Percentiles rank a stretch among this genome's conserved stretches.
phyloP scores from a whole-genome alignment of 306 rosid genomes.

The Acacia acuminata region DNA sequence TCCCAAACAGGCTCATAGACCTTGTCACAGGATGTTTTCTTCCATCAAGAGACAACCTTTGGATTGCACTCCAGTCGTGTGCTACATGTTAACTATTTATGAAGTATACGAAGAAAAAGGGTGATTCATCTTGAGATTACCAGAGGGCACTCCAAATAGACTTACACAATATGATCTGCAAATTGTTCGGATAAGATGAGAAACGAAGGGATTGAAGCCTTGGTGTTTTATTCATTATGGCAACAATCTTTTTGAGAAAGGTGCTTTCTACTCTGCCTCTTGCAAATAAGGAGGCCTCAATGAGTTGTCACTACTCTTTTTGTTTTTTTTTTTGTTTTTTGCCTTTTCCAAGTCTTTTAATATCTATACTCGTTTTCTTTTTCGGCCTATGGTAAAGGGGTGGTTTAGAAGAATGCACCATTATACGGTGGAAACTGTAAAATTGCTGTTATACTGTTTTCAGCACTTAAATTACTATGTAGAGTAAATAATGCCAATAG shows the following conservation, averaged over 20 bases:
- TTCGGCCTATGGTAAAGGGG: constrained; percentile 4
- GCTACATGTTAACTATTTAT: too few relatives aligned
- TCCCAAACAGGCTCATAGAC: too few relatives aligned
- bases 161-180: constrained; percentile 19
- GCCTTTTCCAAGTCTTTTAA: constrained; percentile 7
- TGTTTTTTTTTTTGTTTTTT: not conserved
- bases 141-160: constrained; percentile 9
- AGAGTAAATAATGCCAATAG: constrained; percentile 39
- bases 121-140: constrained; percentile 19
- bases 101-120: too few relatives aligned
- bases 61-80: too few relatives aligned
- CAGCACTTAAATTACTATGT: constrained; percentile 26
- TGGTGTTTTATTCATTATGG: constrained; percentile 12
- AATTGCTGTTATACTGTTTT: constrained; percentile 1
- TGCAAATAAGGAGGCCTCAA: constrained; percentile 17
- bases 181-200: constrained; percentile 10
- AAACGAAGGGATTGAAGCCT: constrained; percentile 28
- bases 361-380: constrained; percentile 10
- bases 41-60: too few relatives aligned
- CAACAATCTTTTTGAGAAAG: constrained; percentile 19
- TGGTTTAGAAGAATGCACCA: constrained; percentile 26
- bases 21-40: too few relatives aligned
- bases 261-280: not conserved
- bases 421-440: constrained; percentile 25
- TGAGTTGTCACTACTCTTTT: constrained; percentile 1